Evolutionary conservation across 2,329 filamentous ascomycete genomes (phyloP), one percentile per base, ranked within the genome.

Genomic region (Epichloe festucae): DNA sequence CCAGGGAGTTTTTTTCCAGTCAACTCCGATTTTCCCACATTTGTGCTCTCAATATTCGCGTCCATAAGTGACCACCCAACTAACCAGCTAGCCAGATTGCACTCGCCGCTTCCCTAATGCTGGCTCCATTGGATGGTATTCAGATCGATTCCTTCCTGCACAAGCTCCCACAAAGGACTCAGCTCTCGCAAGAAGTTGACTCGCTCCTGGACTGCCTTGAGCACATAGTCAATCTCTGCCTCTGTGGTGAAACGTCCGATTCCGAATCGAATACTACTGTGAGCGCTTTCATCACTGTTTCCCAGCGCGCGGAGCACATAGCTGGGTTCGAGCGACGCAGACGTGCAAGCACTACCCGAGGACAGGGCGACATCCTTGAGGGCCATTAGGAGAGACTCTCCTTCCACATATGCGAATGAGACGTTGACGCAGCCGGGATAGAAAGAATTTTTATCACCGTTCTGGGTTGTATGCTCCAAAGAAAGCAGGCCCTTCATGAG

Each of bases 111-210:
- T 17, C 6, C 54, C 78, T 74, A 97, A 70, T 98, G 93, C 73
- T 96, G 90, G 66, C 87, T 95, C 93, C 93, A 98, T 71, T 98
- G 85, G 62, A 98, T 98, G 43, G 89, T 95, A 70, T 94, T 87
- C 59, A 98, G 73, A 65, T 95, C 93, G 57, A 98, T 81, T 15
- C 93, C 93, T 68, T 98, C 93, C 71, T 98, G 93, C 12, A 98
- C 93, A 57, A 98, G 72, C 71, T 98, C 93, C 93, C 93, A 98
- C 52, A 98, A 73, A 40, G 93, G 93, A 66, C 90, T 96, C 58
- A 98, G 75, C 72, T 98, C 93, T 61, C 93, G 82, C 62, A 98
- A 74, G 76, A 97, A 97, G 15, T 82, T 85, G 43, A 98, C 93
- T 49, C 93, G 81, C 65, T 95, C 88, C 67, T 79, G 80, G 1